phyloP scores from a whole-genome alignment of 257 asterid species.

The Solanum pennellii region DNA sequence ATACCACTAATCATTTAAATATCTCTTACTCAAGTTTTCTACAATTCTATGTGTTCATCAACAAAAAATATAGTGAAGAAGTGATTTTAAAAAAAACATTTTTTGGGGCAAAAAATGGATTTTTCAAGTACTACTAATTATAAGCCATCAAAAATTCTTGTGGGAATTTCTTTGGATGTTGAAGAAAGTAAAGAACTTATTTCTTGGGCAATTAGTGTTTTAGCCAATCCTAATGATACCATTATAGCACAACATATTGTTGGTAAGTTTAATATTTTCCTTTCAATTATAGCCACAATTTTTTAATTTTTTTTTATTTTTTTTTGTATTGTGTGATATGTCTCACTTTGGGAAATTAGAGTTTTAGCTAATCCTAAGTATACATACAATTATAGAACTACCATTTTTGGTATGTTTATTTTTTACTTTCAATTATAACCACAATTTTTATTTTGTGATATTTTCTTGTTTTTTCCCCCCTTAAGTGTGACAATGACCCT shows the following conservation, averaged over 20 bases:
- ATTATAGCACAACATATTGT: conserved; percentile 56
- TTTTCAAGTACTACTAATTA: conserved; percentile 1
- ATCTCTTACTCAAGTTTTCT: neutral
- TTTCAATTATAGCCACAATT: neutral
- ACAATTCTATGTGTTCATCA: neutral
- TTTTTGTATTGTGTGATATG: neutral
- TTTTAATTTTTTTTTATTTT: neutral
- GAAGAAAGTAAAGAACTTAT: conserved; percentile 49
- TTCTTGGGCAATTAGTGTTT: conserved; percentile 40
- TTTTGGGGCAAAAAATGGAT: conserved; percentile 1
- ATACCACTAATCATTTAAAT: neutral
- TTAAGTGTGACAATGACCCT: neutral
- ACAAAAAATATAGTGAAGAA: neutral
- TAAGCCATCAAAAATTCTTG: conserved; percentile 40
- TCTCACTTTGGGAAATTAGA: conserved; percentile 32
- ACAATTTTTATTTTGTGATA: neutral
- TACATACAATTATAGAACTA: conserved; percentile 50
- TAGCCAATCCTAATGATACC: conserved; percentile 62
- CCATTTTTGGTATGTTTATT: conserved; percentile 42
- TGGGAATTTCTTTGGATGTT: conserved; percentile 55
- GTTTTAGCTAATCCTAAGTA: conserved; percentile 52
- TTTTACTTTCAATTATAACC: neutral
- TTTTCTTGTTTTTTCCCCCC: neutral
- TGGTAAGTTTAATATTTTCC: conserved; percentile 26
- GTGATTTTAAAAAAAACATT: neutral